Base-by-base conservation (phyloP, 441 rosid genomes). In the Populus hybrid region DNA sequence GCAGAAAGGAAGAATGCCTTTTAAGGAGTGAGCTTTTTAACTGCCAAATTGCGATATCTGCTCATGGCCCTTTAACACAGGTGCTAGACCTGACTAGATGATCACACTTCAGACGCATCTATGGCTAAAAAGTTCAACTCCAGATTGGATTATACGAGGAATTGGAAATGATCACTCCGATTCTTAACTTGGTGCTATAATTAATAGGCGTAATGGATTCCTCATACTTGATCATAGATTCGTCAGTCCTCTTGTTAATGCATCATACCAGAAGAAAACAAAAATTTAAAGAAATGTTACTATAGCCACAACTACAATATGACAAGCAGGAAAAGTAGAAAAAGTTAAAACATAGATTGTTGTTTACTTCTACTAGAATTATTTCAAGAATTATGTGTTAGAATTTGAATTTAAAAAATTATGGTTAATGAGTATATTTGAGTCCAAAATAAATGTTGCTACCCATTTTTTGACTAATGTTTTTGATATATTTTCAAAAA, bases 181-280 rank as follows among this genome's bases (percentile, higher is more conserved):
- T 12, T 10, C 20, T 21, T 46, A 12, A 67, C 26, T 3, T 50
- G n/a, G 10, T 38, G 24, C n/a, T 26, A 28, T 54, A 72, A 8
- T 28, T 38, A 6, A 34, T 34, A 34, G 46, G 70, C 65, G 73
- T 69, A 79, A 40, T 79, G 74, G 78, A 79, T 21, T 74, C 81
- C 21, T 69, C 14, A 21, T 69, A 40, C 23, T 30, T 20, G 24
- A 35, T 6, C 21, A 2, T 2, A 9, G 21, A n/a, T 12, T 38
- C 23, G 12, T 9, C 66, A 21, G 14, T 21, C 66, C 1, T 61
- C 28, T 61, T 8, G 66, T 61, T 9, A 8, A 21, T 1, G 23
- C 26, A 21, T 61, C 66, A 21, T 21, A 61, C 28, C 26, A 1
- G 57, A 46, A 61, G 5, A 21, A 21, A 61, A 61, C 66, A 61